A percentile compares a stretch with the other conserved stretches of the same genome.
These are phyloP conservation scores for Botrytis sinoallii DNA, from an alignment of 2,329 filamentous ascomycete species.

Conservation along the genomic window DNA sequence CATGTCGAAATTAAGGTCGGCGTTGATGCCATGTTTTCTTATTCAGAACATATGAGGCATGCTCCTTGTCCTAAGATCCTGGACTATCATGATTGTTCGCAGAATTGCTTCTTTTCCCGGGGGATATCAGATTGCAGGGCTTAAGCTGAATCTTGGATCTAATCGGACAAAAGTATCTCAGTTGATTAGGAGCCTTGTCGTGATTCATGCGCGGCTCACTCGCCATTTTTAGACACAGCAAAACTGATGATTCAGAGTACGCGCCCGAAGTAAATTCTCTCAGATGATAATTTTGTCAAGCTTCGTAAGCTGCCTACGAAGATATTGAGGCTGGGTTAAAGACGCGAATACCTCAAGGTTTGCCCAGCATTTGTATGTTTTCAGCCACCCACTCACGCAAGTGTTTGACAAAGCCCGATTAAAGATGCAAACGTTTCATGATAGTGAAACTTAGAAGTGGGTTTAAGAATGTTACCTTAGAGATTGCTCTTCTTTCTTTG, in stretches of 20 bases:
- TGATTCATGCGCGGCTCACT: not conserved
- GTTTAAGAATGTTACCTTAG: not conserved
- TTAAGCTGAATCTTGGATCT: not conserved
- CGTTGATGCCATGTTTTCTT: not conserved
- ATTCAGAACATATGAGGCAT: not conserved
- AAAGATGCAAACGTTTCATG: not conserved
- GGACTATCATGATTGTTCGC: not conserved
- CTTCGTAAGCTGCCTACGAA: not conserved
- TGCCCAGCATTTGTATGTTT: not conserved
- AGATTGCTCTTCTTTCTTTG: not conserved
- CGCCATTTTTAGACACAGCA: not conserved
- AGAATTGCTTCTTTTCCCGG: not conserved
- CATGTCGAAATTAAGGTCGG: not conserved
- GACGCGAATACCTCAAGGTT: not conserved
- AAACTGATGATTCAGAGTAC: not conserved
- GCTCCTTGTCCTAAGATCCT: not conserved
- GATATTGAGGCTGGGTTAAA: not conserved
- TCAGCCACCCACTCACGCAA: not conserved
- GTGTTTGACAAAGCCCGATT: not conserved
- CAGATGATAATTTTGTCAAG: not conserved
- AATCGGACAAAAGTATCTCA: not conserved
- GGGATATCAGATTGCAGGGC: not conserved
- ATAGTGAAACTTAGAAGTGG: not conserved
- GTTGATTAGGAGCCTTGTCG: not conserved
- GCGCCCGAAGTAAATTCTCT: not conserved